These are phyloP conservation scores for Rubia peregrina DNA, from an alignment of 305 asterid species.

Conservation along the genomic window DNA sequence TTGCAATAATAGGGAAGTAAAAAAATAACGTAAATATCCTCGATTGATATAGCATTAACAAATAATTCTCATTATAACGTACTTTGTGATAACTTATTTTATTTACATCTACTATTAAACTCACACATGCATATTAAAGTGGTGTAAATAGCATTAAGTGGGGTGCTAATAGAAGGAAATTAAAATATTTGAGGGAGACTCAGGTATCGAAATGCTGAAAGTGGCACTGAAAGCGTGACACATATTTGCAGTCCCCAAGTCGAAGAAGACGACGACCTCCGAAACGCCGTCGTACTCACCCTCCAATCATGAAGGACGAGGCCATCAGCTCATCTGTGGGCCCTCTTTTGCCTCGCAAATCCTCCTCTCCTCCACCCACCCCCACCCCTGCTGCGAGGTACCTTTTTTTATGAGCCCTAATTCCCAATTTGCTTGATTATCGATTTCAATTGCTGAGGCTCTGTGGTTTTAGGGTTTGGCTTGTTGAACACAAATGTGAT, in stretches of 20 bases:
- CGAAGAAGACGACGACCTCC: slow-evolving; percentile 2
- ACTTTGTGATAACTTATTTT: too few species aligned
- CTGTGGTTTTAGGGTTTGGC: slow-evolving; percentile 9
- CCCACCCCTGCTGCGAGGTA: slow-evolving; percentile 92
- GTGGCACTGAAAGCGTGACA: not conserved
- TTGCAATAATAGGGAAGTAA: too few species aligned
- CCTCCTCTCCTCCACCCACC: slow-evolving; percentile 71
- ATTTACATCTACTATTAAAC: too few species aligned
- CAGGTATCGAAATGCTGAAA: not conserved
- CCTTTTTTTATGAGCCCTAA: slow-evolving; percentile 23
- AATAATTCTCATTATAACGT: too few species aligned
- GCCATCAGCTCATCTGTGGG: slow-evolving; percentile 78
- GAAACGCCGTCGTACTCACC: not conserved
- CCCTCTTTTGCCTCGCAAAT: slow-evolving; percentile 58
- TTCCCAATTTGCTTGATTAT: slow-evolving; percentile 7
- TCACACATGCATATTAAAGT: too few species aligned
- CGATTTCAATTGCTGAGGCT: not conserved
- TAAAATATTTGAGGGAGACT: too few species aligned
- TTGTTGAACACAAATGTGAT: not conserved
- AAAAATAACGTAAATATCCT: too few species aligned
- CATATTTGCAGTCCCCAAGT: not conserved
- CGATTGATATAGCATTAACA: too few species aligned
- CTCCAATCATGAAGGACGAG: slow-evolving; percentile 63
- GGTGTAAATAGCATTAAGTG: too few species aligned
- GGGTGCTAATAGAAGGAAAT: too few species aligned